phyloP scores from a whole-genome alignment of 164 flowering plant species.

The Brasenia schreberi region DNA sequence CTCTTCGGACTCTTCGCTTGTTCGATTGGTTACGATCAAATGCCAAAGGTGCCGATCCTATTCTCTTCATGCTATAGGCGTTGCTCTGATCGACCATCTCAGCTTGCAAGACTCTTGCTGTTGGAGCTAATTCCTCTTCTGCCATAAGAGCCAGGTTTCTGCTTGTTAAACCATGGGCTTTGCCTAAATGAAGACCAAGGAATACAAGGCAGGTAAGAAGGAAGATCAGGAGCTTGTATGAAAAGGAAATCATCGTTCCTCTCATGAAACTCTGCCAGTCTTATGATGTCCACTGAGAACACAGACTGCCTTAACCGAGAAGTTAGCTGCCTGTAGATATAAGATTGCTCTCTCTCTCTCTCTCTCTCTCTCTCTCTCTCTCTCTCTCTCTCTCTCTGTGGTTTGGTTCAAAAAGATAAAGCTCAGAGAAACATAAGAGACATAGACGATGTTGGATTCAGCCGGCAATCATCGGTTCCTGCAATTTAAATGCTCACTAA shows the following conservation, averaged over 20 bases:
- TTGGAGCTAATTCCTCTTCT: constrained; percentile 3
- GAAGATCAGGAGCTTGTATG: constrained; percentile 18
- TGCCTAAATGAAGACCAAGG: constrained; percentile 27
- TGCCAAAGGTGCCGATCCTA: constrained; percentile 33
- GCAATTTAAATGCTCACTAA: constrained; percentile 37
- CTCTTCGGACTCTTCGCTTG: constrained; percentile 50
- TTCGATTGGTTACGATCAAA: constrained; percentile 43
- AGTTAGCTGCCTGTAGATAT: constrained; percentile 24
- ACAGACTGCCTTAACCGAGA: neutral
- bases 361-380: constrained; percentile 12
- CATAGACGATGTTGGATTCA: constrained; percentile 39
- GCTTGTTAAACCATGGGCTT: constrained; percentile 33
- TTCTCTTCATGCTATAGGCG: constrained; percentile 14
- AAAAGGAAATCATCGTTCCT: constrained; percentile 28
- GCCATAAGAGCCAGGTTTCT: constrained; percentile 32
- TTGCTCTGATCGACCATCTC: constrained; percentile 11
- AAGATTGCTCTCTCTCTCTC: constrained; percentile 7
- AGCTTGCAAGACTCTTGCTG: neutral
- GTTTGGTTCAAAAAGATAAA: constrained; percentile 37
- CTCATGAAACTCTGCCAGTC: constrained; percentile 1
- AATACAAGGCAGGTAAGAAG: constrained; percentile 34
- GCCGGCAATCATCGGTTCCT: constrained; percentile 55
- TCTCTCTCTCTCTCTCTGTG: constrained; percentile 18
- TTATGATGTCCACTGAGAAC: neutral
- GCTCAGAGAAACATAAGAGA: constrained; percentile 28